Evolutionary conservation across 129 eudicot genomes (phyloP).

Genomic region (Deinandra increscens): DNA sequence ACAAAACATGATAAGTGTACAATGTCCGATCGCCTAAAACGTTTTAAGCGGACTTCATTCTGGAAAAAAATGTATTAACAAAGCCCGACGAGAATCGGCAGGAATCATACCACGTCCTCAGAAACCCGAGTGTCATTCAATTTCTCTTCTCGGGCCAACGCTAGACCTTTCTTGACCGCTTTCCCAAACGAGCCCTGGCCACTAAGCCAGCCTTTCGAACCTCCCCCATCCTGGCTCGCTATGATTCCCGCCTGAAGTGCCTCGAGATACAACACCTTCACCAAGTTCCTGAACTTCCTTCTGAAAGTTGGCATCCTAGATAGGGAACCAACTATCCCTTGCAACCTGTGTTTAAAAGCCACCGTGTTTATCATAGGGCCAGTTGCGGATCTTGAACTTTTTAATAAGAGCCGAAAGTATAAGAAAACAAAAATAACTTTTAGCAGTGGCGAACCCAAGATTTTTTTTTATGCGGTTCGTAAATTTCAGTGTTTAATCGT

Average conservation of each 20-base stretch:
- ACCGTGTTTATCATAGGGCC: too few species aligned
- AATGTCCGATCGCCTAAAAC: background rate
- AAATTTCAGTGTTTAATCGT: too few species aligned
- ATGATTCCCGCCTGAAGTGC: constrained; percentile 58
- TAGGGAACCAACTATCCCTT: constrained; percentile 83
- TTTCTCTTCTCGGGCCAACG: constrained; percentile 25
- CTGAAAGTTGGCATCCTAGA: constrained; percentile 81
- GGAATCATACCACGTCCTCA: constrained; percentile 35
- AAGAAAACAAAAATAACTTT: too few species aligned
- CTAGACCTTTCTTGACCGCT: constrained; percentile 22
- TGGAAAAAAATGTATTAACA: background rate
- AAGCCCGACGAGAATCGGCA: background rate
- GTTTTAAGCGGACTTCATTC: background rate
- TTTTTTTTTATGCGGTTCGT: too few species aligned
- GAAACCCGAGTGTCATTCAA: constrained; percentile 10
- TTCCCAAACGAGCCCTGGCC: constrained; percentile 34
- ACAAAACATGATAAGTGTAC: too few species aligned
- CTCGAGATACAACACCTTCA: constrained; percentile 73
- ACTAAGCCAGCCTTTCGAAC: constrained; percentile 31
- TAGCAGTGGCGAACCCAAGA: too few species aligned
- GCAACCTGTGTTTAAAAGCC: constrained; percentile 43
- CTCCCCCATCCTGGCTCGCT: constrained; percentile 33
- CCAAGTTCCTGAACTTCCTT: constrained; percentile 66
- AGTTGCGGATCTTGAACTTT: too few species aligned
- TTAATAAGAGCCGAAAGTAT: too few species aligned